Conservation (phyloP, 2,329 filamentous ascomycete genomes). For the Apiospora koreana region DNA sequence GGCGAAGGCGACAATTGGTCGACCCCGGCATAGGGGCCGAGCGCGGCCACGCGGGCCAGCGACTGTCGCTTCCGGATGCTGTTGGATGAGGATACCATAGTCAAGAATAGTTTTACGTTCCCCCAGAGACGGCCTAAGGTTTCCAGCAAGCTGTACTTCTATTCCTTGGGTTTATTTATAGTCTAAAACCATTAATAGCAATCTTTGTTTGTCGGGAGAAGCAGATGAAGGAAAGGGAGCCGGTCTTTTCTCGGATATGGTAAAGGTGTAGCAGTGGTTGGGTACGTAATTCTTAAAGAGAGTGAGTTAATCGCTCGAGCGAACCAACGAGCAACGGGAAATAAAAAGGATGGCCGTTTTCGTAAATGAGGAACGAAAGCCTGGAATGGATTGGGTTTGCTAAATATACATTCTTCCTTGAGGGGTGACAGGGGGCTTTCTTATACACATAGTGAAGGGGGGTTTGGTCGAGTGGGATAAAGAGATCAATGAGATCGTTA, state of each 20-base stretch:
- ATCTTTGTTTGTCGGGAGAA: background rate
- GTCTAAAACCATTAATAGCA: background rate
- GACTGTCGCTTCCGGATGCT: constrained; percentile 5
- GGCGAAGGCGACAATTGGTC: background rate
- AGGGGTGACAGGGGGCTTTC: background rate
- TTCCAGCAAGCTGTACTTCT: background rate
- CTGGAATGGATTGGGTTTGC: background rate
- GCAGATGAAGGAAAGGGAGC: background rate
- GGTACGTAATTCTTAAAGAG: background rate
- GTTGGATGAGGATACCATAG: background rate
- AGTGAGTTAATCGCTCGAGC: background rate
- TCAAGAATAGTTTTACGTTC: background rate
- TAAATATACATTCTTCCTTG: background rate
- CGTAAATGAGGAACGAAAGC: background rate
- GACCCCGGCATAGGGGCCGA: background rate
- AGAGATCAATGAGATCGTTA: background rate
- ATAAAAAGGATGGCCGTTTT: background rate
- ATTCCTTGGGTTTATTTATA: background rate
- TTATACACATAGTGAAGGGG: background rate
- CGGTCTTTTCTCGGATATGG: background rate
- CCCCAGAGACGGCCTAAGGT: background rate
- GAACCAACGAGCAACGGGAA: background rate
- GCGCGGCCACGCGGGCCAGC: constrained; percentile 7
- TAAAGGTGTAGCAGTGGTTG: background rate
- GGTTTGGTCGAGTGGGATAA: background rate